A percentile compares a stretch with the other conserved stretches of the same genome.
phyloP scores from a whole-genome alignment of 2,329 filamentous ascomycete species.

The Diaporthe sp. region DNA sequence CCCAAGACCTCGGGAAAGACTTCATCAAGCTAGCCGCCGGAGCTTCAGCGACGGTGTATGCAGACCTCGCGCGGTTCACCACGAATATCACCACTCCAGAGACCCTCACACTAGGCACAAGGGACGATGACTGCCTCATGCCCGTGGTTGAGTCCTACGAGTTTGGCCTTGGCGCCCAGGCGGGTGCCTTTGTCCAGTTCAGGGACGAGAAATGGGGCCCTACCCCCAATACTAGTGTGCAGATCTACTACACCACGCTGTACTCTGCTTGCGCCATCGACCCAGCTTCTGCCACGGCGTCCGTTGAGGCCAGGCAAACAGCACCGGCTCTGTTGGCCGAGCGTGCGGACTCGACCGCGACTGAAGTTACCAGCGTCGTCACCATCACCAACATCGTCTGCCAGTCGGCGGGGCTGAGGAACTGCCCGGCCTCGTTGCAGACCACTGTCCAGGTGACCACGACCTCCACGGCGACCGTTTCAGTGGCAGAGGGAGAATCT shows the following conservation, averaged over 20 bases:
- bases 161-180: conserved; percentile 65
- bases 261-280: conserved; percentile 55
- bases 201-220: conserved; percentile 63
- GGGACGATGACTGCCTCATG: conserved; percentile 56
- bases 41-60: conserved; percentile 53
- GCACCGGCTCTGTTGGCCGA: conserved; percentile 5
- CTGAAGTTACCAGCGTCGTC: conserved; percentile 51
- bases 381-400: conserved; percentile 61
- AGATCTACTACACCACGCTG: conserved; percentile 66
- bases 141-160: conserved; percentile 62
- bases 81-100: conserved; percentile 60
- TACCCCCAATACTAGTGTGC: conserved; percentile 57
- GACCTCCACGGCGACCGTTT: conserved; percentile 55
- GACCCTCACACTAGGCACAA: conserved; percentile 36
- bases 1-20: conserved; percentile 36
- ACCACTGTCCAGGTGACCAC: conserved; percentile 54
- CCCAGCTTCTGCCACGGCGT: conserved; percentile 41
- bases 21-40: conserved; percentile 49
- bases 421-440: conserved; percentile 65
- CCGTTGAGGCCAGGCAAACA: conserved; percentile 39
- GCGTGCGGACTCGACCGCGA: conserved; percentile 50
- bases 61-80: conserved; percentile 66
- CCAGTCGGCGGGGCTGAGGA: conserved; percentile 53
- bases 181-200: conserved; percentile 64
- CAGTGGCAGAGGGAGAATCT: conserved; percentile 52